These are phyloP conservation scores for Spergularia azorica DNA, from an alignment of 179 eudicot species.

Conservation along the genomic window DNA sequence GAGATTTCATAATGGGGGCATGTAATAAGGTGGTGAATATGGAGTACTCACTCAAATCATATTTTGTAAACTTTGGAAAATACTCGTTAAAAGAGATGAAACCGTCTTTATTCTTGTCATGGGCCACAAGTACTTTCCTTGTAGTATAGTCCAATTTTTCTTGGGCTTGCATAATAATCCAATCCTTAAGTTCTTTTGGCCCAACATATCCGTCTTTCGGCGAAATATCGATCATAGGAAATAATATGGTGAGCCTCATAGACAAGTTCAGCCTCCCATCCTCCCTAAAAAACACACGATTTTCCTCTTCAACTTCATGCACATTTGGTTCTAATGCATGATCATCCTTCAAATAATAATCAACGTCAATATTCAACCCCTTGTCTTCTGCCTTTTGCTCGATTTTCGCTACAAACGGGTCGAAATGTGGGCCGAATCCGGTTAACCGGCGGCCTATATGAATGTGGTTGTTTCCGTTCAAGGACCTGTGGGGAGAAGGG, in stretches of 20 bases:
- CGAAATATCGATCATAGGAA: slow-evolving; percentile 36
- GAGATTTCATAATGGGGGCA: too few relatives aligned
- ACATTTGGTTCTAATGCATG: slow-evolving; percentile 3
- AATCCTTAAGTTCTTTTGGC: slow-evolving; percentile 38
- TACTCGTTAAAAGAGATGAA: slow-evolving; percentile 40
- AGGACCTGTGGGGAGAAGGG: slow-evolving; percentile 17
- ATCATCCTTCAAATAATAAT: background rate
- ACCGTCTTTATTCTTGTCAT: slow-evolving; percentile 38
- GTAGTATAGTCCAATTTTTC: slow-evolving; percentile 37
- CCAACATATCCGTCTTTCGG: slow-evolving; percentile 47
- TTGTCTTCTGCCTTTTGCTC: slow-evolving; percentile 29
- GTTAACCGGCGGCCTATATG: slow-evolving; percentile 30
- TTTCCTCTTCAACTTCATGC: slow-evolving; percentile 15
- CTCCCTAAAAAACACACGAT: slow-evolving; percentile 30
- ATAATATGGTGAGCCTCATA: slow-evolving; percentile 41
- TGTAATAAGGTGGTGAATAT: too few relatives aligned
- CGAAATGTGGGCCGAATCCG: slow-evolving; percentile 30
- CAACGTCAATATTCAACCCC: background rate
- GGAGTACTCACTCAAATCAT: slow-evolving; percentile 34
- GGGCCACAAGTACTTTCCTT: slow-evolving; percentile 22
- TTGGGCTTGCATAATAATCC: slow-evolving; percentile 42
- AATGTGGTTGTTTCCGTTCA: background rate
- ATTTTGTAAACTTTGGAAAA: slow-evolving; percentile 33
- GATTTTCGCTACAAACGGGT: slow-evolving; percentile 35
- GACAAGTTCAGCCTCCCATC: slow-evolving; percentile 42